These are phyloP conservation scores for Schizochytrium sp. DNA, from an alignment of 108 stramenopile genomes.

Conservation along the genomic window DNA sequence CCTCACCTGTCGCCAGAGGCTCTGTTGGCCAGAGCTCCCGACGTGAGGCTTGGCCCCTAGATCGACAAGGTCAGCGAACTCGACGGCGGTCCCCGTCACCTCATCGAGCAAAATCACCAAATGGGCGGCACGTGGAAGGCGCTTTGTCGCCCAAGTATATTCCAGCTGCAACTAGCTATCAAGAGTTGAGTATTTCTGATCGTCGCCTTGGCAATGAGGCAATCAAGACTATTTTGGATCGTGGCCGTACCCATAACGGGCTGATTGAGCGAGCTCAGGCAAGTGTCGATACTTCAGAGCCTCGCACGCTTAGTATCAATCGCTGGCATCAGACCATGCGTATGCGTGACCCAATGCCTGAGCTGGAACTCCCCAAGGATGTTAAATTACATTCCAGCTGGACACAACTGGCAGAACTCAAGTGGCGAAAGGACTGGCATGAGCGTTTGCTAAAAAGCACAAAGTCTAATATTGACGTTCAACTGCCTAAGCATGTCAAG, in stretches of 20 bases:
- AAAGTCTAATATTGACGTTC: slow-evolving; percentile 55
- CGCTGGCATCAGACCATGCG: slow-evolving; percentile 41
- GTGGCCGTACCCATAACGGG: slow-evolving; percentile 50
- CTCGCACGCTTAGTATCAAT: slow-evolving; percentile 35
- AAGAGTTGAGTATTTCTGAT: slow-evolving; percentile 20
- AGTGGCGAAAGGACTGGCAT: slow-evolving; percentile 61
- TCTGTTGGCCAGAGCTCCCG: neutral
- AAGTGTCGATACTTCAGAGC: slow-evolving; percentile 56
- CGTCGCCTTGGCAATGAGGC: slow-evolving; percentile 53
- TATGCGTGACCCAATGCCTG: slow-evolving; percentile 52
- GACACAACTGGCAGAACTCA: slow-evolving; percentile 40
- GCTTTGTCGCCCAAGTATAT: neutral
- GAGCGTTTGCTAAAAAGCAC: slow-evolving; percentile 7
- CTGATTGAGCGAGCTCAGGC: slow-evolving; percentile 24
- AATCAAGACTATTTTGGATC: slow-evolving; percentile 46
- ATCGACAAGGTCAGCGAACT: neutral
- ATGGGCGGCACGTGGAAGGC: neutral
- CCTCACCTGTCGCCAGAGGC: no score
- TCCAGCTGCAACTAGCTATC: slow-evolving; percentile 37
- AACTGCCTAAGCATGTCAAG: slow-evolving; percentile 48
- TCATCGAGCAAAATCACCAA: no score
- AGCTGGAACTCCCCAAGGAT: slow-evolving; percentile 40
- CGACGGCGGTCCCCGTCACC: neutral
- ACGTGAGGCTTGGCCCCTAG: neutral
- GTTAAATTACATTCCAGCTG: slow-evolving; percentile 52